Evolutionary conservation across 2,329 filamentous ascomycete species (phyloP), one percentile per base, ranked within the genome.

Genomic region (Sporothrix phasma): DNA sequence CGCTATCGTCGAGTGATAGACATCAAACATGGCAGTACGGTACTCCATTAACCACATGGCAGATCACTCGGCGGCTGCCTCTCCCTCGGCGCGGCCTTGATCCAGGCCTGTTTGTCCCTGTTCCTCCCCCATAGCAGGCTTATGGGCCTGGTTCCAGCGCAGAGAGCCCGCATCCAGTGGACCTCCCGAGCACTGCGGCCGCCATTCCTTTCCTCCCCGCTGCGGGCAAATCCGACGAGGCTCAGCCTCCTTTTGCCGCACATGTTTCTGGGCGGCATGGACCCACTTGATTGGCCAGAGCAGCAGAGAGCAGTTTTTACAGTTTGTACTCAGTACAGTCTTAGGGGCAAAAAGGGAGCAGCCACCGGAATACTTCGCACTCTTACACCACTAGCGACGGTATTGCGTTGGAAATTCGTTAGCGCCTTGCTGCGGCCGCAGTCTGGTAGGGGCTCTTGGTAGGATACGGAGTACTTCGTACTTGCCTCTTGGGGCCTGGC

Each of bases 241-340:
- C 56, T 59, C 56, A 59, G 56, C 56, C 56, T 59, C 56, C 56
- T 58, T 58, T 43, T 29, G 34, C 54, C n/a, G n/a, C n/a, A n/a
- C n/a, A n/a, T n/a, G n/a, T n/a, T n/a, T n/a, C n/a, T 43, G 54
- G 31, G 54, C 54, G 54, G 31, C 31, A 13, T 5, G 22, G 45
- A 47, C 45, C 45, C 45, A 47, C 45, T 13, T 22, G n/a, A n/a
- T 47, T 47, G 10, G 22, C 11, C 8, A 37, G 49, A 22, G 8
- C 49, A 39, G 31, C 8, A 10, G 39, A 24, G 19, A 37, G 6
- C 34, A 5, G 34, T 7, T 37, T 37, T 11, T 11, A 37, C 34
- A 37, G 8, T 37, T 10, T 13, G 34, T 37, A 37, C 31, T 8
- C 11, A 31, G 26, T 7, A 53, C 3, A 53, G 15, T 17, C 24